Evolutionary conservation across 2,329 filamentous ascomycete species (phyloP), one percentile per base, ranked within the genome.

Genomic region (Coniochaeta sp.): DNA sequence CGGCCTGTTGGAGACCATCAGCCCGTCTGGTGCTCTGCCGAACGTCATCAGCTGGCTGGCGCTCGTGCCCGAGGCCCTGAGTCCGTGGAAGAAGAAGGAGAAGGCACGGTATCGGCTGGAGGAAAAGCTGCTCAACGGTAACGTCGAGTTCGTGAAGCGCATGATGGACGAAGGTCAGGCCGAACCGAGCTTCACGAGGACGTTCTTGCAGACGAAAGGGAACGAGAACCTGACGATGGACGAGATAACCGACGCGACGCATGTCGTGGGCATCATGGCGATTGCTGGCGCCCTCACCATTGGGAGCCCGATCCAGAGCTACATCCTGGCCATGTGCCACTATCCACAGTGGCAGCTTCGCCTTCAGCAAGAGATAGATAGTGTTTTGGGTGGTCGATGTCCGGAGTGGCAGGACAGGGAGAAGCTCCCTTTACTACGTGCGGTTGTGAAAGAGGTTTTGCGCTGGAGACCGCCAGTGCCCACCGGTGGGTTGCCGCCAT

Each of bases 401-500:
- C 80, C 81, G 0, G 71, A 73, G 58, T 79, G 80, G 72, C 72
- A 74, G 34, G 78, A 83, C 59, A 70, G 77, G 38, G 75, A 78
- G 47, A 73, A 72, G 28, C 61, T 82, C 50, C 80, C 79, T 4
- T 64, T 77, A 61, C 68, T 81, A 44, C 71, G 79, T 26, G 80
- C 80, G 1, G 73, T 78, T 10, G 75, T 82, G 40, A 80, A 81
- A 66, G 80, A 85, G 67, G 74, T 75, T 0, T 72, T 83, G 22
- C 74, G 82, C n/a, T 84, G 80, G 79, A 73, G 80, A 58, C 79
- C 80, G 30, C 79, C 80, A 4, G 80, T 83, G 10, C 80, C 81
- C 5, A 82, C 80, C 36, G 79, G 80, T 75, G 62, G 40, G 73
- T n/a, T 30, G 7, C 47, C 47, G 8, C 19, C 16, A 12, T 47